Evolutionary conservation across 2,329 filamentous ascomycete genomes (phyloP).

Genomic region (Colletotrichum paranaense): DNA sequence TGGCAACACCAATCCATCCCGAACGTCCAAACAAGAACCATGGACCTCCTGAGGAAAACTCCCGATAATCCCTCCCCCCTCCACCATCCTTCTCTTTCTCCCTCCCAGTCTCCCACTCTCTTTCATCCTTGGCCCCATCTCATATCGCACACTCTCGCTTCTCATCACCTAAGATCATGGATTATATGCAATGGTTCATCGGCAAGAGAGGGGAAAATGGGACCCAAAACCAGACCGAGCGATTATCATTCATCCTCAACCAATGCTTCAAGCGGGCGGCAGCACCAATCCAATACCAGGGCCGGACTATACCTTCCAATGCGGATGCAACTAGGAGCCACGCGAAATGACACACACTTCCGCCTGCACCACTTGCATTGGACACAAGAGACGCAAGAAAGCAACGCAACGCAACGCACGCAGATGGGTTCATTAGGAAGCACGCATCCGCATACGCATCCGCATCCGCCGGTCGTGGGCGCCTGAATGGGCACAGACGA

Average conservation of each 20-base stretch:
- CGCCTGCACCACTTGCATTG: conserved; percentile 25
- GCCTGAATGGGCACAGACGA: conserved; percentile 9
- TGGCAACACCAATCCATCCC: not conserved
- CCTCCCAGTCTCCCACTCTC: not conserved
- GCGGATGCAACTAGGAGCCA: conserved; percentile 31
- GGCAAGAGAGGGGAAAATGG: conserved; percentile 1
- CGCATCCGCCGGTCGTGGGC: conserved; percentile 26
- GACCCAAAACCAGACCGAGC: not conserved
- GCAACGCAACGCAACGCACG: not conserved
- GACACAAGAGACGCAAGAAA: not conserved
- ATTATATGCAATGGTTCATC: conserved; percentile 12
- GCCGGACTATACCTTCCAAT: conserved; percentile 32
- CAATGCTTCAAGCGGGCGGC: not conserved
- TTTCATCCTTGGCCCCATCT: not conserved
- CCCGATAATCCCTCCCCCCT: not conserved
- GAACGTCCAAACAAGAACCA: conserved; percentile 4
- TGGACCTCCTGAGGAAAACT: not conserved
- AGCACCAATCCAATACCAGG: conserved; percentile 11
- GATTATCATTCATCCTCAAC: conserved; percentile 2
- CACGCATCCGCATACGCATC: conserved; percentile 25
- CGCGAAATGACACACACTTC: conserved; percentile 32
- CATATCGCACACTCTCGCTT: conserved; percentile 10
- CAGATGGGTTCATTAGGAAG: conserved; percentile 20
- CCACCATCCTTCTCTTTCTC: not conserved
- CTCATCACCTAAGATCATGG: conserved; percentile 25